phyloP scores from a whole-genome alignment of 2,329 filamentous ascomycete species.

The Trichoderma lentiforme region DNA sequence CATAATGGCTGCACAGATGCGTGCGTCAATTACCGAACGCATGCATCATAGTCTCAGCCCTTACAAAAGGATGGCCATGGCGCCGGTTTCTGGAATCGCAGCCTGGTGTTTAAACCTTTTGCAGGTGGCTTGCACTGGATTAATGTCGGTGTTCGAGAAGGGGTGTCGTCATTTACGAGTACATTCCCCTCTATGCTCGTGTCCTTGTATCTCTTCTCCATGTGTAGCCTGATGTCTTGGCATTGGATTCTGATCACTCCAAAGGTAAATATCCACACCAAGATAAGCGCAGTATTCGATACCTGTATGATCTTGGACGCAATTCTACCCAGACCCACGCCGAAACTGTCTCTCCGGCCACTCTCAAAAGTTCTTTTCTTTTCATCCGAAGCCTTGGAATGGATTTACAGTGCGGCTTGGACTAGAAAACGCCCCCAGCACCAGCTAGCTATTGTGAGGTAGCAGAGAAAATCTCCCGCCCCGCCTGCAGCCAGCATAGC shows the following conservation, averaged over 20 bases:
- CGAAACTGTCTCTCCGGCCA: background rate
- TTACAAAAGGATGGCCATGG: background rate
- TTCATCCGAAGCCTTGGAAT: background rate
- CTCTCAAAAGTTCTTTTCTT: constrained; percentile 1
- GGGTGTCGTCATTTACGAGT: background rate
- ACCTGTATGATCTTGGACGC: background rate
- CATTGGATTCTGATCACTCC: background rate
- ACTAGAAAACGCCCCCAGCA: background rate
- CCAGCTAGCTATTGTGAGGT: background rate
- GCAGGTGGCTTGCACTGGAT: background rate
- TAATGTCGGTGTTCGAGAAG: background rate
- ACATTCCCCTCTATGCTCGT: background rate
- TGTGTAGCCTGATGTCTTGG: background rate
- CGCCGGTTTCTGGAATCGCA: background rate
- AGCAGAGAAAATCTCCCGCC: constrained; percentile 8
- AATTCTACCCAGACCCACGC: background rate
- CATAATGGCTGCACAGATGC: background rate
- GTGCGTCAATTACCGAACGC: background rate
- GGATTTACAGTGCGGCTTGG: background rate
- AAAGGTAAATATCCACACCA: too few relatives aligned
- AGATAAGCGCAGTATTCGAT: background rate
- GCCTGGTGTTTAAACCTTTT: background rate
- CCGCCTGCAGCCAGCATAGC: constrained; percentile 1
- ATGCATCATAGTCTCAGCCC: background rate
- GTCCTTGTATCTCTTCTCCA: background rate